Evolutionary conservation across 208 protist genomes (phyloP).

Genomic region (Leishmania martiniquensis): DNA sequence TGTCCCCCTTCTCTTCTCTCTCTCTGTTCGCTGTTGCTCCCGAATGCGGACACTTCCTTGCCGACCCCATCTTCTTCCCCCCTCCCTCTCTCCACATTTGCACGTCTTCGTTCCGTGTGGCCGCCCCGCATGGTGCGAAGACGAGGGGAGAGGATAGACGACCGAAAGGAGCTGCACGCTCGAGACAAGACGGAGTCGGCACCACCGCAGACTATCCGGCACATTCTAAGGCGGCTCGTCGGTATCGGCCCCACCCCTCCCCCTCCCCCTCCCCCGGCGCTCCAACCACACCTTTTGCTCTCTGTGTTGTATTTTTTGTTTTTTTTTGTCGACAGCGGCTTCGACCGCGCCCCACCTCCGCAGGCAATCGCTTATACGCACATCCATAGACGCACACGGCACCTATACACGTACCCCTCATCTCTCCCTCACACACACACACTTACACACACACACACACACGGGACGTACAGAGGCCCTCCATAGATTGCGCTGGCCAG

Average conservation of each 20-base stretch:
- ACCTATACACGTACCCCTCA: not conserved
- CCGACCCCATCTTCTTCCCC: not conserved
- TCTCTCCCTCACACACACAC: not conserved
- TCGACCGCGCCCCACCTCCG: not conserved
- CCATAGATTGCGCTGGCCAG: not conserved
- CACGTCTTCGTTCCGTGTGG: not conserved
- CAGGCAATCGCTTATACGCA: not conserved
- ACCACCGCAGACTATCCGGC: not conserved
- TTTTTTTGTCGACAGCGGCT: not conserved
- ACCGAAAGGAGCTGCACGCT: too few species aligned
- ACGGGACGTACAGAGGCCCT: not conserved
- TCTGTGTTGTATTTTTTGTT: not conserved
- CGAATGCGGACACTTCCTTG: too few species aligned
- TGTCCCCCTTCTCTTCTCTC: not conserved
- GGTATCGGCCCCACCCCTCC: not conserved
- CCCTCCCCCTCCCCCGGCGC: too few species aligned
- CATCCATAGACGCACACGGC: slow-evolving; percentile 2
- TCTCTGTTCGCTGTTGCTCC: not conserved
- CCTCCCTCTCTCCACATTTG: not conserved
- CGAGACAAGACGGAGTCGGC: too few species aligned
- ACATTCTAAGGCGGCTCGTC: not conserved
- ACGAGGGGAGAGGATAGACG: not conserved
- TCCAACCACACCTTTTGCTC: not conserved
- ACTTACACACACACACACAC: not conserved
- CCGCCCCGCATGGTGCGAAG: not conserved